Evolutionary conservation across 768 basidiomycete genomes (phyloP), one percentile per base, ranked within the genome.

Genomic region (Podaxis sp.): DNA sequence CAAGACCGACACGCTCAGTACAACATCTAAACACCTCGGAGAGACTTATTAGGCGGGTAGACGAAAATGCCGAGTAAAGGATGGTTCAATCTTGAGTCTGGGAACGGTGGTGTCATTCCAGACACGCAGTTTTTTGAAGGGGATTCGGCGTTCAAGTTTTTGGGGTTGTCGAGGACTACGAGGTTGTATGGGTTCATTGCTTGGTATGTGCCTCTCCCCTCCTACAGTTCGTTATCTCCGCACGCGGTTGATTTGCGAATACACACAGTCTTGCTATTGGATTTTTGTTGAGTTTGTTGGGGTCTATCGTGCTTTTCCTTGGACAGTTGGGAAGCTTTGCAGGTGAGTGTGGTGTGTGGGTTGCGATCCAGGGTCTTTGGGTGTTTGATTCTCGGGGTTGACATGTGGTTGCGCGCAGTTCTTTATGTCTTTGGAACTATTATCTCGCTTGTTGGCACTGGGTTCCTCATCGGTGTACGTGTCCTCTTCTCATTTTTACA

Each of bases 401-500:
- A 24, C 9, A 8, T 50, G 22, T 24, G n/a, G 22, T 64, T 33
- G 8, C 8, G 55, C 38, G 19, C 55, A 96, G 93, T 91, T 11
- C 80, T 97, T 41, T 96, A 92, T 79, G 84, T 82, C 25, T 66
- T 96, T 33, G 95, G 95, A 37, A 91, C 90, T 50, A 74, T 96
- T 66, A 74, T 96, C 62, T 89, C 91, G 13, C 83, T 98, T 55
- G 72, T 90, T 58, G 94, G 94, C 49, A 96, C 94, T 0, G 94
- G 94, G 0, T 96, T 97, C 79, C 76, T 96, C 70, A 86, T 96
- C 60, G 93, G 93, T 64, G 93, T 94, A 74, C 69, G 92, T 80
- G 29, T 0, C 33, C 33, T 29, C 22, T 25, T 43, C 54, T 29
- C 55, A 1, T 54, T 54, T 17, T 38, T 43, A 38, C 22, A 46